Percentiles rank a stretch among this genome's conserved stretches.
phyloP scores from a whole-genome alignment of 441 rosid species.

The Arabidopsis hybrid region DNA sequence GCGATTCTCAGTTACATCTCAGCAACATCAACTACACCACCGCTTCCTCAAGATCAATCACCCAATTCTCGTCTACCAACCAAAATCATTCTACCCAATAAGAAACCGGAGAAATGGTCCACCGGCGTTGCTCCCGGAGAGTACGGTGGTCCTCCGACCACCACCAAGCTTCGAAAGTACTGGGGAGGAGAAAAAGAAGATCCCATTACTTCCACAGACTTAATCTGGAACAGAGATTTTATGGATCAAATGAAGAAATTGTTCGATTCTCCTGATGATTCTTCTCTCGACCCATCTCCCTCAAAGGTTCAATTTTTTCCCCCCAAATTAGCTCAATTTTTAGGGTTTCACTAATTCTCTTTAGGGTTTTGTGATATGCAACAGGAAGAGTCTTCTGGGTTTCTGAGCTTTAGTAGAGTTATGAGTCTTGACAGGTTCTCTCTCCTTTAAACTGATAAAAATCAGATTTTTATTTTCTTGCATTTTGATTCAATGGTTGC shows the following conservation, averaged over 20 bases:
- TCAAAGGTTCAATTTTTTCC: slow-evolving; percentile 50
- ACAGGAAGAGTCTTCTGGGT: slow-evolving; percentile 83
- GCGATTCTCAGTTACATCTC: slow-evolving; percentile 61
- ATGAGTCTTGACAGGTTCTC: slow-evolving; percentile 84
- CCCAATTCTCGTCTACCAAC: slow-evolving; percentile 55
- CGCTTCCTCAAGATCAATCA: slow-evolving; percentile 57
- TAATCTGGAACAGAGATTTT: slow-evolving; percentile 90
- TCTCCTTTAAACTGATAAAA: slow-evolving; percentile 1
- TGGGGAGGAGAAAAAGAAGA: slow-evolving; percentile 87
- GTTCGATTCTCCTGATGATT: slow-evolving; percentile 53
- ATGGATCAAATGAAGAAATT: slow-evolving; percentile 75
- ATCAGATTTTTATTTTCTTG: background rate
- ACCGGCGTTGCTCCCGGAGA: slow-evolving; percentile 89
- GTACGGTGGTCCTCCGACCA: slow-evolving; percentile 85
- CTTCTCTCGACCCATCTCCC: slow-evolving; percentile 48
- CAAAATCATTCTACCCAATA: slow-evolving; percentile 74
- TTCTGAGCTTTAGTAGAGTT: slow-evolving; percentile 80
- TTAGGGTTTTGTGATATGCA: slow-evolving; percentile 4
- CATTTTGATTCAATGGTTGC: slow-evolving; percentile 7
- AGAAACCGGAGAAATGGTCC: slow-evolving; percentile 87
- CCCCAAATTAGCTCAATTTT: background rate
- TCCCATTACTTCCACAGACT: slow-evolving; percentile 84
- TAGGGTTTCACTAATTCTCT: no score
- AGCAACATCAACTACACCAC: slow-evolving; percentile 58
- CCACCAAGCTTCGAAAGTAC: slow-evolving; percentile 75